A percentile compares a stretch with the other conserved stretches of the same genome.
Conservation (phyloP, 1,139 yeast genomes). For the Blastobotrys elegans region DNA sequence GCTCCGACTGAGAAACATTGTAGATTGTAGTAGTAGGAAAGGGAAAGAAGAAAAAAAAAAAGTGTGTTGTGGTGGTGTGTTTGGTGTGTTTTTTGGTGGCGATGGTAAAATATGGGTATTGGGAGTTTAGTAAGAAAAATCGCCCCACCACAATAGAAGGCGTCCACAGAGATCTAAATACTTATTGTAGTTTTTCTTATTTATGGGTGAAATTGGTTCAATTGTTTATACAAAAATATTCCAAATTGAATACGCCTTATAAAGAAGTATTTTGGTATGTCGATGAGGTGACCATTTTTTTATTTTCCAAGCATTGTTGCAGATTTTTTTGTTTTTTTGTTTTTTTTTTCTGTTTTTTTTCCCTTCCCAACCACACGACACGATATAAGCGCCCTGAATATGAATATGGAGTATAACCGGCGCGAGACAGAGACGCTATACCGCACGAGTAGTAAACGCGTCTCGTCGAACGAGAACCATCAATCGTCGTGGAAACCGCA, state of each 20-base stretch:
- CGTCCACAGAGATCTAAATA: too few relatives aligned
- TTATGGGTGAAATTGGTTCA: too few relatives aligned
- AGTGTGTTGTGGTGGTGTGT: background rate
- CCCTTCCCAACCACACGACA: background rate
- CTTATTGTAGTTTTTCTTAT: too few relatives aligned
- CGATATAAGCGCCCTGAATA: background rate
- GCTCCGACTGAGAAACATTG: constrained; percentile 95
- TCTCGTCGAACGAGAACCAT: background rate
- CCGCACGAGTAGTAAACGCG: background rate
- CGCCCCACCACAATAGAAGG: too few relatives aligned
- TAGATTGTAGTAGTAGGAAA: constrained; percentile 2
- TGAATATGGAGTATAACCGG: constrained; percentile 2
- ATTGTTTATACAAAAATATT: too few relatives aligned
- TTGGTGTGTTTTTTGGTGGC: constrained; percentile 2
- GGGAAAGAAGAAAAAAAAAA: background rate
- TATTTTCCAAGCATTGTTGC: too few relatives aligned
- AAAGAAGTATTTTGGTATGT: too few relatives aligned
- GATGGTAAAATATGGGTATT: background rate
- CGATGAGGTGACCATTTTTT: too few relatives aligned
- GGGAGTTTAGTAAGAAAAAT: too few relatives aligned
- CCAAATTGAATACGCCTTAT: too few relatives aligned
- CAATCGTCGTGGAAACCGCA: constrained; percentile 14
- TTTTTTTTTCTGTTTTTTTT: too few relatives aligned
- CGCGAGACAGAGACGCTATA: constrained; percentile 7
- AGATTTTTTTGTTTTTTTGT: too few relatives aligned